Percentiles rank a stretch among this genome's conserved stretches.
phyloP scores from a whole-genome alignment of 495 filamentous ascomycete genomes.

The Copromyces sp. region DNA sequence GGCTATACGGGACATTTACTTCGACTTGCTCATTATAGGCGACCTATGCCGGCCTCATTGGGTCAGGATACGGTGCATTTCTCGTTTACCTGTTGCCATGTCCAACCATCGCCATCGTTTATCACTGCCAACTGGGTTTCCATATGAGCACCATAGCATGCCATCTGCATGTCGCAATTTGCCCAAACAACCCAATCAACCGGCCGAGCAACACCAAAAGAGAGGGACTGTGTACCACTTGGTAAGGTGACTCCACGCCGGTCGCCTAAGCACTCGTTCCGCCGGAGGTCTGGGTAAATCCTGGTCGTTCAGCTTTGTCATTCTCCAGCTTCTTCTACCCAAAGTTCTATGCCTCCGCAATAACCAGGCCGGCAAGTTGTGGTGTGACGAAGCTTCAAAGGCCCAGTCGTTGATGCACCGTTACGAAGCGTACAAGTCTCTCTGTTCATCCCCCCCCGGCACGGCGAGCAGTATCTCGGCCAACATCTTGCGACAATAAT shows the following conservation, averaged over 20 bases:
- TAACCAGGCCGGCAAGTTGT: background rate
- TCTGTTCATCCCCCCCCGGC: background rate
- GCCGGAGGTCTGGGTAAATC: background rate
- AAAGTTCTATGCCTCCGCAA: background rate
- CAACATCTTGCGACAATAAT: background rate
- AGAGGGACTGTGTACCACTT: background rate
- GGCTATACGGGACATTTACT: background rate
- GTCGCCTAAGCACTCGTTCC: background rate
- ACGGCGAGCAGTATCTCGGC: background rate
- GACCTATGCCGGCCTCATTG: background rate
- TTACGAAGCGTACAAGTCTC: background rate
- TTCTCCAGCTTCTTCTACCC: background rate
- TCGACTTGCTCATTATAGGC: background rate
- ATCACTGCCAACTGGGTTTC: background rate
- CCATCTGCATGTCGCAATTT: conserved; percentile 16
- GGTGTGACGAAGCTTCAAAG: background rate
- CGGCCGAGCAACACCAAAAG: background rate
- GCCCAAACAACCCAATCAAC: conserved; percentile 14
- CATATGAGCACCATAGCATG: background rate
- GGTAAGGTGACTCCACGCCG: background rate
- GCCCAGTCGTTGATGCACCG: background rate
- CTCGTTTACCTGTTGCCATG: background rate
- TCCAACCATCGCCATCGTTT: background rate
- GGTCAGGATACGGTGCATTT: background rate
- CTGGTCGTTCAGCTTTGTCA: background rate